Evolutionary conservation across 192 early-diverging fungal genomes (phyloP).

Genomic region (Coemansia sp.): DNA sequence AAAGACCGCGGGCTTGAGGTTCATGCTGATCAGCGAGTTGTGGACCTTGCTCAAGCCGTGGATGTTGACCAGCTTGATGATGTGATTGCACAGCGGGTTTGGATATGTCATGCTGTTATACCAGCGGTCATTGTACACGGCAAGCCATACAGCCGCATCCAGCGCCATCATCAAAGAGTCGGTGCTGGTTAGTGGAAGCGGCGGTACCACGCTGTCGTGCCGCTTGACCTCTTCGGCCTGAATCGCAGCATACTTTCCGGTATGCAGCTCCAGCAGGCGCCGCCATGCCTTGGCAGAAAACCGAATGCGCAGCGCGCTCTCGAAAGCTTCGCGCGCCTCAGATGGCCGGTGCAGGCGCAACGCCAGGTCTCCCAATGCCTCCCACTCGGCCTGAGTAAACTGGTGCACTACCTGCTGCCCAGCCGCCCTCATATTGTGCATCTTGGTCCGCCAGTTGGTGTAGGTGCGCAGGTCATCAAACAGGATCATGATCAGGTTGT

Average conservation of each 20-base stretch:
- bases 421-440: constrained; percentile 52
- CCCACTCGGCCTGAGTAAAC: constrained; percentile 97
- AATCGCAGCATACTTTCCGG: constrained; percentile 58
- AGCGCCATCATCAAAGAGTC: constrained; percentile 77
- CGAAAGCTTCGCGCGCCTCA: constrained; percentile 91
- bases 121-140: constrained; percentile 84
- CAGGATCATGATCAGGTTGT: constrained; percentile 98
- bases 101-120: constrained; percentile 93
- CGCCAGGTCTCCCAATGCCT: constrained; percentile 91
- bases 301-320: constrained; percentile 81
- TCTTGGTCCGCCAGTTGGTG: constrained; percentile 87
- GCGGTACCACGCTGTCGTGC: constrained; percentile 19
- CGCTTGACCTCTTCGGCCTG: constrained; percentile 57
- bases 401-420: constrained; percentile 74
- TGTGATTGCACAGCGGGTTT: constrained; percentile 73
- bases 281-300: constrained; percentile 92
- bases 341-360: constrained; percentile 80
- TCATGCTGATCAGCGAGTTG: constrained; percentile 86
- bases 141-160: constrained; percentile 75
- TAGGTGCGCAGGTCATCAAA: constrained; percentile 96
- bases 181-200: constrained; percentile 25
- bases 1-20: constrained; percentile 73
- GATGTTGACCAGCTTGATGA: constrained; percentile 80
- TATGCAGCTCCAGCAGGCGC: constrained; percentile 71
- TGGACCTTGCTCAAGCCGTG: constrained; percentile 93